These are phyloP conservation scores for Talaromyces wortmannii DNA, from an alignment of 495 filamentous ascomycete species.

Conservation along the genomic window DNA sequence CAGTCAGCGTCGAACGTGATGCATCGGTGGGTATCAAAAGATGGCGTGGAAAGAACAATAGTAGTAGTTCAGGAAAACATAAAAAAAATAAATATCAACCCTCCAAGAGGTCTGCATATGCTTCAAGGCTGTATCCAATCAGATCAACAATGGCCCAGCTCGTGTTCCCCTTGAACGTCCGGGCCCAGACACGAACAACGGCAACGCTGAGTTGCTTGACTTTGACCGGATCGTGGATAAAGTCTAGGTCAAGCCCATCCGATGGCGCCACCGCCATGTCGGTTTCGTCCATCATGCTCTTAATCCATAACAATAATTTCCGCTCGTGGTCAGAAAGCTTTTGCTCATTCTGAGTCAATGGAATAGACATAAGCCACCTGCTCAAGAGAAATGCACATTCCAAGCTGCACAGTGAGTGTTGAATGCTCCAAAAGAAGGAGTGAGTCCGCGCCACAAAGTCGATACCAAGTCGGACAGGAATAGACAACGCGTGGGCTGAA, in stretches of 20 bases:
- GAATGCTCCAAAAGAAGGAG: constrained; percentile 50
- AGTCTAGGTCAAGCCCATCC: constrained; percentile 34
- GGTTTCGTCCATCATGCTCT: constrained; percentile 71
- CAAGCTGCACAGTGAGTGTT: constrained; percentile 48
- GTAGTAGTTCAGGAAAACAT: neutral
- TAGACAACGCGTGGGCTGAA: constrained; percentile 46
- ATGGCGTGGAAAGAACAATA: neutral
- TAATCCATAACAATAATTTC: constrained; percentile 58
- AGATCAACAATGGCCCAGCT: constrained; percentile 48
- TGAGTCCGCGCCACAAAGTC: constrained; percentile 45
- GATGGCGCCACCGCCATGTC: constrained; percentile 55
- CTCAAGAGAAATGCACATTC: constrained; percentile 48
- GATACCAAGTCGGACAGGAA: constrained; percentile 46
- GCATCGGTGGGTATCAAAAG: neutral
- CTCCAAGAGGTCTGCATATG: constrained; percentile 36
- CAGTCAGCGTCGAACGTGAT: too few relatives aligned
- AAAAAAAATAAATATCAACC: constrained; percentile 1
- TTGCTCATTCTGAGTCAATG: constrained; percentile 36
- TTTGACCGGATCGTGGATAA: constrained; percentile 38
- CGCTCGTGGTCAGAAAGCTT: constrained; percentile 50
- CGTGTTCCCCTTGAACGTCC: constrained; percentile 48
- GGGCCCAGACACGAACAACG: constrained; percentile 47
- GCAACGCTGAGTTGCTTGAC: constrained; percentile 41
- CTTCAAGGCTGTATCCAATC: constrained; percentile 38
- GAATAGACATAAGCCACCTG: constrained; percentile 45